phyloP scores from a whole-genome alignment of 257 asterid genomes.

The Catharanthus roseus region DNA sequence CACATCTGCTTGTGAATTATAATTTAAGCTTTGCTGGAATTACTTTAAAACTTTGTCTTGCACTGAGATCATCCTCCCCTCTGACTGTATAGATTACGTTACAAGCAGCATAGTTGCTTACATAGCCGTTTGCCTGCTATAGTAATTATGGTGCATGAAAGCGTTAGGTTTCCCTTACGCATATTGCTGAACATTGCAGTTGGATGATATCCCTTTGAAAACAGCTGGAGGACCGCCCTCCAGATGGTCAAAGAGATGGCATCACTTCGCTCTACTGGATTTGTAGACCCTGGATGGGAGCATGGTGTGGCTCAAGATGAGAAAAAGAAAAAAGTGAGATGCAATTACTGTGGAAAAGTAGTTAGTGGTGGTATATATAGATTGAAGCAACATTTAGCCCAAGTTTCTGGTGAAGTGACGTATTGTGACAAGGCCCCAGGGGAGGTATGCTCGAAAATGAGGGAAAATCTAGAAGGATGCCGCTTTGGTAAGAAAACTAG shows the following conservation, averaged over 20 bases:
- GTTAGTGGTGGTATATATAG: slow-evolving; percentile 92
- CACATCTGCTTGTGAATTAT: too few species aligned
- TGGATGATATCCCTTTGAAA: slow-evolving; percentile 11
- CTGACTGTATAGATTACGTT: neutral
- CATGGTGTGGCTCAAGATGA: slow-evolving; percentile 92
- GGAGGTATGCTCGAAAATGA: slow-evolving; percentile 66
- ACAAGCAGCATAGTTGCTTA: neutral
- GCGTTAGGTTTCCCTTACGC: neutral
- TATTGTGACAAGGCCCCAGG: slow-evolving; percentile 89
- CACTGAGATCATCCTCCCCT: neutral
- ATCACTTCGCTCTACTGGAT: slow-evolving; percentile 66
- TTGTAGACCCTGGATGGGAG: slow-evolving; percentile 89
- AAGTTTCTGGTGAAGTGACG: slow-evolving; percentile 84
- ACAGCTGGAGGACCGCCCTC: slow-evolving; percentile 8
- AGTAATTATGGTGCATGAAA: neutral
- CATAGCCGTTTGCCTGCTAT: neutral
- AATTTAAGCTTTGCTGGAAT: too few species aligned
- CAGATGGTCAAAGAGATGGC: slow-evolving; percentile 50
- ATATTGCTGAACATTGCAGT: slow-evolving; percentile 10
- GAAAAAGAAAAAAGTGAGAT: slow-evolving; percentile 74
- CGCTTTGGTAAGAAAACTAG: slow-evolving; percentile 72
- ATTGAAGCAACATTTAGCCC: slow-evolving; percentile 90
- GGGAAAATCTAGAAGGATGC: slow-evolving; percentile 75
- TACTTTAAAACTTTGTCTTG: too few species aligned
- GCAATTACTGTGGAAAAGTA: slow-evolving; percentile 89